Base-by-base conservation (phyloP, 139 green algal genomes). In the Chlorella sp. region DNA sequence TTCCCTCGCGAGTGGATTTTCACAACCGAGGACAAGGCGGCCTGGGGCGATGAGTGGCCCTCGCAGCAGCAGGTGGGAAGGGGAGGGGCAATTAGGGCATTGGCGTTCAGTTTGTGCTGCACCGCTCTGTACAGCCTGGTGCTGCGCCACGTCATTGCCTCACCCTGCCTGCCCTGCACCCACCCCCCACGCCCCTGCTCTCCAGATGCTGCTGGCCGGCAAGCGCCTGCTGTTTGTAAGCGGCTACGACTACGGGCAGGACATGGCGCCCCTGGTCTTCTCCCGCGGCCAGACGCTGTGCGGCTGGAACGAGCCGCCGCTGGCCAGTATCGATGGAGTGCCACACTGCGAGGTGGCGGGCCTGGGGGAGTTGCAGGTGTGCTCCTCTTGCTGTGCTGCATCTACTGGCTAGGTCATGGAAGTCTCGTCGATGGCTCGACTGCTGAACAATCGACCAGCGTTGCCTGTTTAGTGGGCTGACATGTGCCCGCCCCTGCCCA, bases 181-280 rank as follows among this genome's bases (percentile, higher is more conserved):
- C 4, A 28, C 68, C 23, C 6, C 32, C 21, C 44, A 20, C 88
- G 80, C 85, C 91, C 90, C 39, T 86, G 62, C 39, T 81, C 87
- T 87, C 23, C 55, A 91, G 51, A 80, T 95, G 56, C 62, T 82
- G 30, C 67, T 23, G 4, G 57, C 67, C 23, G 91, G 92, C 70
- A 92, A 91, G 78, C 83, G 88, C 20, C 39, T 95, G 60, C 60
- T 94, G 36, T 74, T 95, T 41, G 84, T 94, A 30, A 92, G 83
- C 60, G 86, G 64, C 21, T 68, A 70, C 20, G 91, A 95, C 87
- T 95, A 95, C 57, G 92, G 93, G 16, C 25, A 47, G 0, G 80
- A 56, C 30, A 95, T 95, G 92, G 51, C 41, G 15, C 69, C 82
- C 13, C 44, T 93, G 34, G 82, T 92, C 26, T 93, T 92, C 86